phyloP scores from a whole-genome alignment of 768 basidiomycete genomes.

The Strobilomyces echinocephalus region DNA sequence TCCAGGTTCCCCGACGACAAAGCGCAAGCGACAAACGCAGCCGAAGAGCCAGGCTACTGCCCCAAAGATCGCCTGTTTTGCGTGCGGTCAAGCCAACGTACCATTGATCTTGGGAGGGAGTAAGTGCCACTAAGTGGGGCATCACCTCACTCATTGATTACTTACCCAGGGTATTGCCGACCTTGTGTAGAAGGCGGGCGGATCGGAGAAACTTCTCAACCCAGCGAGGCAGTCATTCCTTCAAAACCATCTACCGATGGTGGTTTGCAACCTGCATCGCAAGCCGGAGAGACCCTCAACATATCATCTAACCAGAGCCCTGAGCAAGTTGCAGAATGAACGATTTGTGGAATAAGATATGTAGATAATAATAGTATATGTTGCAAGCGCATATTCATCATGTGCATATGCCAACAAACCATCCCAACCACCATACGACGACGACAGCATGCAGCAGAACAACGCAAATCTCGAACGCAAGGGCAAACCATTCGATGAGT shows the following conservation, averaged over 20 bases:
- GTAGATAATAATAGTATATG: conserved; percentile 13
- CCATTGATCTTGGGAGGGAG: conserved; percentile 74
- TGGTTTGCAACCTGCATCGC: conserved; percentile 1
- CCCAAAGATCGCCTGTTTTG: conserved; percentile 48
- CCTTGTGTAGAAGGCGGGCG: conserved; percentile 58
- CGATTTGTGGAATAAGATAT: conserved; percentile 8
- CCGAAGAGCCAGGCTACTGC: conserved; percentile 33
- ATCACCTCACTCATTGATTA: background rate
- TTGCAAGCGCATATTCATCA: conserved; percentile 16
- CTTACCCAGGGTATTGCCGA: conserved; percentile 56
- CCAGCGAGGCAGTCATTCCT: background rate
- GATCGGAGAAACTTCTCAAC: conserved; percentile 31
- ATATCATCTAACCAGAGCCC: background rate
- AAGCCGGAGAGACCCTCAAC: background rate
- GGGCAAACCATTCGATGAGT: conserved; percentile 63
- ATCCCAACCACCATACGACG: conserved; percentile 71
- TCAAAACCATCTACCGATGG: conserved; percentile 1
- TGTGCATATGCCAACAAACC: conserved; percentile 52
- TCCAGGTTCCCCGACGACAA: conserved; percentile 25
- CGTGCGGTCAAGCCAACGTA: conserved; percentile 64
- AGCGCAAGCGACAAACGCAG: conserved; percentile 40
- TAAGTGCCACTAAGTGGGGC: conserved; percentile 34
- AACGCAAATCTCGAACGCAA: conserved; percentile 53
- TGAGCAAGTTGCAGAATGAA: background rate
- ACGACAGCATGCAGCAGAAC: conserved; percentile 56